Conservation (phyloP, 2,329 filamentous ascomycete genomes). For the Domatiomyces globalis region DNA sequence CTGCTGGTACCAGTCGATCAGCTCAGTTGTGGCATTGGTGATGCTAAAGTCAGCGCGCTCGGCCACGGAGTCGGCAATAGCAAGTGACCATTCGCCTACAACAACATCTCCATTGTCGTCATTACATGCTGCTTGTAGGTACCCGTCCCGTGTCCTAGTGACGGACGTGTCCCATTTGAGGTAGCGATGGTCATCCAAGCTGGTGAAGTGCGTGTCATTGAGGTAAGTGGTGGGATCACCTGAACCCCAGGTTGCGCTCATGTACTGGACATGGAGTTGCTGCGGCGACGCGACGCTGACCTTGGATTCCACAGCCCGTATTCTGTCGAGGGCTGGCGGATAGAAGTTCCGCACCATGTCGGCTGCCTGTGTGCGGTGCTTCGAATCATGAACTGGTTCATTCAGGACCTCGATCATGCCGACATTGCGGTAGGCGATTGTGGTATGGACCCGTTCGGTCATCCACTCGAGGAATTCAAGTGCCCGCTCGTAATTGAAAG, state of each 20-base stretch:
- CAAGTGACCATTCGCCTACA: conserved; percentile 47
- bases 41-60: conserved; percentile 32
- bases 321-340: conserved; percentile 21
- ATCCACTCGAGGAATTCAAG: conserved; percentile 44
- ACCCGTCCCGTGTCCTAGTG: conserved; percentile 31
- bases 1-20: conserved; percentile 37
- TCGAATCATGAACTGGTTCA: conserved; percentile 38
- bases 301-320: conserved; percentile 36
- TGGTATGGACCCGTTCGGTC: conserved; percentile 37
- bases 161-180: conserved; percentile 38
- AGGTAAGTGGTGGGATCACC: conserved; percentile 39
- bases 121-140: conserved; percentile 39
- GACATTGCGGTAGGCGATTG: conserved; percentile 36
- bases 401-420: conserved; percentile 47
- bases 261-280: conserved; percentile 41
- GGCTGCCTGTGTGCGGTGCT: conserved; percentile 2
- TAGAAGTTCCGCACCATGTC: conserved; percentile 6
- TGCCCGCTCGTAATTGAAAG: conserved; percentile 43
- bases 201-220: conserved; percentile 30
- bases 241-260: conserved; percentile 42
- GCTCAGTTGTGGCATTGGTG: conserved; percentile 18
- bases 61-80: conserved; percentile 38
- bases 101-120: conserved; percentile 36
- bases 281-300: conserved; percentile 31
- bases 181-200: conserved; percentile 48